Conservation (phyloP, 2,329 filamentous ascomycete species). For the Cryphonectria parasitica region DNA sequence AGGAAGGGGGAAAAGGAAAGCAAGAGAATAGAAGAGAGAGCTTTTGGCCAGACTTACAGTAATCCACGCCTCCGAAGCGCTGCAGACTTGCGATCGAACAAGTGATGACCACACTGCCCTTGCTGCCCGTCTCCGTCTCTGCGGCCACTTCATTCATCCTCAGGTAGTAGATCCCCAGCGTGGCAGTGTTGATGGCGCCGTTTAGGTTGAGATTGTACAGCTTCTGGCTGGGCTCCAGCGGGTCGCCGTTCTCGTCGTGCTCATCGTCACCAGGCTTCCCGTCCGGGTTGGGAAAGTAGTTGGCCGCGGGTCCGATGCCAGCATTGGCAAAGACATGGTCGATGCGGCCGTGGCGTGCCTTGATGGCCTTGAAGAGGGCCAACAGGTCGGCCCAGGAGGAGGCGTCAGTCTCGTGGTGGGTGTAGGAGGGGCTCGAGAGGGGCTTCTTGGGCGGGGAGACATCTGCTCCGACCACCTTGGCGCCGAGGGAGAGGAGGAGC, state of each 20-base stretch:
- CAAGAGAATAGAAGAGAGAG: not conserved
- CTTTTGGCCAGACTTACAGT: constrained; percentile 24
- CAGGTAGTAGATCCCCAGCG: constrained; percentile 49
- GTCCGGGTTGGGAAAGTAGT: not conserved
- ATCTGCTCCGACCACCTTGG: constrained; percentile 3
- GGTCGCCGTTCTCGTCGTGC: not conserved
- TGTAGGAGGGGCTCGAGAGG: not conserved
- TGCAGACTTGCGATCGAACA: constrained; percentile 31
- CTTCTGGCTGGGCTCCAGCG: not conserved
- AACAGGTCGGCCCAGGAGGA: not conserved
- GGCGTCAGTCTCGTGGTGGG: not conserved
- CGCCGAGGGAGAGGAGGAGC: constrained; percentile 17
- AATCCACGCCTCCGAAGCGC: constrained; percentile 38
- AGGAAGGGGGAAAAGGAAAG: not conserved
- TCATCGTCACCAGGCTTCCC: not conserved
- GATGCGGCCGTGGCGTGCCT: not conserved
- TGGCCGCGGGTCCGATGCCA: not conserved
- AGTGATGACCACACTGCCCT: constrained; percentile 37
- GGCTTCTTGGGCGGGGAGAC: not conserved
- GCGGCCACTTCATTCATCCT: constrained; percentile 33
- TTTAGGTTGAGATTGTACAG: constrained; percentile 41
- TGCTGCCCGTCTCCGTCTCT: constrained; percentile 36
- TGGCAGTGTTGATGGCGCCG: constrained; percentile 42
- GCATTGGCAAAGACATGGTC: constrained; percentile 12
- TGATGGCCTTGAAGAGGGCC: constrained; percentile 3